Evolutionary conservation across 1,139 yeast genomes (phyloP), one percentile per base, ranked within the genome.

Genomic region (Pichia sp.): DNA sequence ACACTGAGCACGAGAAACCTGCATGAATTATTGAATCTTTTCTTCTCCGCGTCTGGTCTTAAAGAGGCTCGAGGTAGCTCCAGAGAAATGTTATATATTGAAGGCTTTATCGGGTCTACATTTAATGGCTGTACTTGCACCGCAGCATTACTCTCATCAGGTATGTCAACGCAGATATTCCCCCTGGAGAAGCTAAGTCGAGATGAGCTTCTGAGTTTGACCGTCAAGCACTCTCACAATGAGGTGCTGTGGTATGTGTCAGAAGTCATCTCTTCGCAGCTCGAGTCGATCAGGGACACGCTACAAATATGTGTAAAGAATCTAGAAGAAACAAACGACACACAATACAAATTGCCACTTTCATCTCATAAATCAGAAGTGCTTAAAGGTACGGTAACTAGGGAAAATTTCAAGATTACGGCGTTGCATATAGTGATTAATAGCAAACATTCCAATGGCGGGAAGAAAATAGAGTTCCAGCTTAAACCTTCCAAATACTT

Each of bases 311-410:
- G 72, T 51, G 56, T 64, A 4, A 49, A 55, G 8, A 58, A 62
- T 38, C 51, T 70, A 2, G 66, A 64, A 46, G 70, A 67, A 38
- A 47, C 56, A 1, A 64, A 65, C 43, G 56, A 59, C 13, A 58
- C 62, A 10, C 63, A 62, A 45, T 63, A 62, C 53, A 69, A 65
- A 48, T 57, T 70, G 4, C 72, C 72, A 2, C 45, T 70, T 8
- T 66, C 72, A 4, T 66, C 72, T 1, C 70, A 68, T 49, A 68
- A 69, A 49, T 65, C 70, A 0, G 72, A 70, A 50, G 52, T 64
- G 4, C 48, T 70, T 26, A 70, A 70, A 46, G 72, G 72, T 1
- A 64, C 64, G 2, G 52, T 69, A 3, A 63, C 66, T 1, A 54
- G 72, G 43, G 51, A 58, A 26, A 66, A 64, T 46, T 65, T 63